phyloP scores from a whole-genome alignment of 371 early-diverging fungal species.

The Chytridium lagenaria region DNA sequence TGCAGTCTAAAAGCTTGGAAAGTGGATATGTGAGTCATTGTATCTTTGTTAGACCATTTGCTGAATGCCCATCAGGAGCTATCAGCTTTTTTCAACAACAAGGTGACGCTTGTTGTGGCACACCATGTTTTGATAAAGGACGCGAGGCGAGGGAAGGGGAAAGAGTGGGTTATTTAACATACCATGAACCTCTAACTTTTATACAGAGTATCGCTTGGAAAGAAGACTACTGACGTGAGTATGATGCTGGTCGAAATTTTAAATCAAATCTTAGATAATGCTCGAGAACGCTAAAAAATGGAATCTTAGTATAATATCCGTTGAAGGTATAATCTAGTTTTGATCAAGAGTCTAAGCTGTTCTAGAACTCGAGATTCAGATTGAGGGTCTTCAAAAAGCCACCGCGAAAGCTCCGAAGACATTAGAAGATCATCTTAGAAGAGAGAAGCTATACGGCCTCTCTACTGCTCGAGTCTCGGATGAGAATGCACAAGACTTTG shows the following conservation, averaged over 20 bases:
- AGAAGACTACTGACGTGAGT: too few relatives aligned
- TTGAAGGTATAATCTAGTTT: not conserved
- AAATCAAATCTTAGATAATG: not conserved
- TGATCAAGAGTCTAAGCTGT: not conserved
- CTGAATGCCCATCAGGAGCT: too few relatives aligned
- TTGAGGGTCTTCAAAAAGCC: not conserved
- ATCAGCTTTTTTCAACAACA: too few relatives aligned
- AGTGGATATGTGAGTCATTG: too few relatives aligned
- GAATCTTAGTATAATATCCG: not conserved
- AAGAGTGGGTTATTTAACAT: too few relatives aligned
- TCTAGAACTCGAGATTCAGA: not conserved
- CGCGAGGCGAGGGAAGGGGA: too few relatives aligned
- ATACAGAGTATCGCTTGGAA: too few relatives aligned
- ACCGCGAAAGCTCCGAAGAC: not conserved
- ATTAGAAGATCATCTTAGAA: not conserved
- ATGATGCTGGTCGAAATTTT: too few relatives aligned
- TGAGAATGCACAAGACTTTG: not conserved
- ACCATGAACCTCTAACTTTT: not conserved
- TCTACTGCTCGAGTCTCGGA: not conserved
- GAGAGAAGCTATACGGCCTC: slow-evolving; percentile 6
- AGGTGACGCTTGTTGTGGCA: too few relatives aligned
- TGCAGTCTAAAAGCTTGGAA: too few relatives aligned
- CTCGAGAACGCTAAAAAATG: not conserved
- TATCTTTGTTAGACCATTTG: too few relatives aligned
- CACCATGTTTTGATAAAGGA: too few relatives aligned